phyloP scores from a whole-genome alignment of 106 monocot genomes.

The Dioscorea alata region DNA sequence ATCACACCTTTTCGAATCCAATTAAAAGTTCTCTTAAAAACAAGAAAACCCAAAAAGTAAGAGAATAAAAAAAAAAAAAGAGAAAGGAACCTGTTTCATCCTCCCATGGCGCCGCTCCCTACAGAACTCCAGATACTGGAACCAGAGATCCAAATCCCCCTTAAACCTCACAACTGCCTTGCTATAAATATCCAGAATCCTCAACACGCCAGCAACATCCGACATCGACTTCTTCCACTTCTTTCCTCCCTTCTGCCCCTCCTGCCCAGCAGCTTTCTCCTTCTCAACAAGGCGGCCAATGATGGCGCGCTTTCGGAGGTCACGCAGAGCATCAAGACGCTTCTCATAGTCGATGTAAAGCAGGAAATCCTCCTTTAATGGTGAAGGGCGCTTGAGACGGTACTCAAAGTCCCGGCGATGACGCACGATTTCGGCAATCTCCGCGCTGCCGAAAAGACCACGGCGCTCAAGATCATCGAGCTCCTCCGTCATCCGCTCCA shows the following conservation, averaged over 20 bases:
- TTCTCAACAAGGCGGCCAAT: conserved; percentile 24
- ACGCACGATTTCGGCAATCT: conserved; percentile 68
- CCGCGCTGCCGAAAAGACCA: conserved; percentile 56
- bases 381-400: conserved; percentile 70
- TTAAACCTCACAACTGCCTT: conserved; percentile 42
- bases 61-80: background rate
- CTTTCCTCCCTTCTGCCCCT: conserved; percentile 6
- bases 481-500: conserved; percentile 91
- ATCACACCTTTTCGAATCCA: background rate
- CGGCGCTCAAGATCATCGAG: conserved; percentile 81
- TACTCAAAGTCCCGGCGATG: conserved; percentile 84
- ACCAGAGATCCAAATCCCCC: conserved; percentile 85
- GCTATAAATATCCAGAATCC: conserved; percentile 66
- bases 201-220: conserved; percentile 47
- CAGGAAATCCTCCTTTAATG: conserved; percentile 65
- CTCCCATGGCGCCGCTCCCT: conserved; percentile 46
- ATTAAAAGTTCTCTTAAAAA: background rate
- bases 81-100: conserved; percentile 57
- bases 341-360: conserved; percentile 76
- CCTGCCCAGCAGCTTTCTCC: conserved; percentile 6
- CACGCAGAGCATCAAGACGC: conserved; percentile 53
- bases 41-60: too few relatives aligned
- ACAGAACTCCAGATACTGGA: conserved; percentile 82
- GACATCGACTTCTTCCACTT: conserved; percentile 82
- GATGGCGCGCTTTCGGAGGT: conserved; percentile 46